Conservation (phyloP, 1,284 basidiomycete genomes). For the Rhizoctonia solani region DNA sequence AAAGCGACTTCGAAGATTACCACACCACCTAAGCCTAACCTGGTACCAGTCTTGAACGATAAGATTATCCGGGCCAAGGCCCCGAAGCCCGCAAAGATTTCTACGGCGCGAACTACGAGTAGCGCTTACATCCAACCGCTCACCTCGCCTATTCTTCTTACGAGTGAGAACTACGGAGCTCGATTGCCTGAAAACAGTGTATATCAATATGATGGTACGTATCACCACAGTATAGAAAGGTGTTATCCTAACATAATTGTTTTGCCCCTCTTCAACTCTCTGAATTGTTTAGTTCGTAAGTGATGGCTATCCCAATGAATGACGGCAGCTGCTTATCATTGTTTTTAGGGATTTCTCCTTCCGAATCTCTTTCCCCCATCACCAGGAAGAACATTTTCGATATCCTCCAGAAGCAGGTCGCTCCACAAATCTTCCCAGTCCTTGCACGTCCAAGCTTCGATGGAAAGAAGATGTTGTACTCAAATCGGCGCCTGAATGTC, state of each 20-base stretch:
- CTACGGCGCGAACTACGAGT: slow-evolving; percentile 2
- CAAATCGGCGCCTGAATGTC: slow-evolving; percentile 14
- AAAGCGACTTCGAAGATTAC: not conserved
- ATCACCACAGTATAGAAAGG: not conserved
- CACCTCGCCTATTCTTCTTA: slow-evolving; percentile 25
- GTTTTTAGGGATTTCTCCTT: slow-evolving; percentile 9
- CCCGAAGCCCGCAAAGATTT: slow-evolving; percentile 10
- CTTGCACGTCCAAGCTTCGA: slow-evolving; percentile 21
- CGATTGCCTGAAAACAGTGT: slow-evolving; percentile 7
- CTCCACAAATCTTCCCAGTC: slow-evolving; percentile 15
- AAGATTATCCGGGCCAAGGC: not conserved
- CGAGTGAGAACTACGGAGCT: slow-evolving; percentile 13
- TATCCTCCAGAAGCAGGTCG: slow-evolving; percentile 12
- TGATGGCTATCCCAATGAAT: not conserved
- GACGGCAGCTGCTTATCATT: not conserved
- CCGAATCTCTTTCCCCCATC: slow-evolving; percentile 3
- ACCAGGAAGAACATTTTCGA: slow-evolving; percentile 28
- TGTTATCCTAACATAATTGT: not conserved
- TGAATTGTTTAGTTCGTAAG: slow-evolving; percentile 24
- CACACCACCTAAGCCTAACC: not conserved
- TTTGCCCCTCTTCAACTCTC: not conserved
- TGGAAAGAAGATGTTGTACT: slow-evolving; percentile 26
- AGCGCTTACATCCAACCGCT: not conserved
- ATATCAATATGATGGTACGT: slow-evolving; percentile 32
- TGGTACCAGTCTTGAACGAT: slow-evolving; percentile 7